These are phyloP conservation scores for Stachybotrys echinatus DNA, from an alignment of 2,329 filamentous ascomycete genomes.

Conservation along the genomic window DNA sequence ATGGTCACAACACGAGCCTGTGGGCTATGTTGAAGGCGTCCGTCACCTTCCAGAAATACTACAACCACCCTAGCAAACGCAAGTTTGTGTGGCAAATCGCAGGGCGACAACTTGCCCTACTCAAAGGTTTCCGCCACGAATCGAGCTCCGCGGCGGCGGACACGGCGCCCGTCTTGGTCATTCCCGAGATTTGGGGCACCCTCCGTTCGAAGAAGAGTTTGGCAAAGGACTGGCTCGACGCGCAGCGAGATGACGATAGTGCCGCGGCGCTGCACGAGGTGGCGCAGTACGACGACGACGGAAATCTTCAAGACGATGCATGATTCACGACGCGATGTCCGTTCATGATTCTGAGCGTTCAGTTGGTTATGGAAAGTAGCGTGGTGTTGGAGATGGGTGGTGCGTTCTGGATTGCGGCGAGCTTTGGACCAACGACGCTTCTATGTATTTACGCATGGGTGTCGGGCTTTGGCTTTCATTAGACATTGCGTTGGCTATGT, in stretches of 20 bases:
- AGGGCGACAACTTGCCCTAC: constrained; percentile 39
- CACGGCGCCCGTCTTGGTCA: constrained; percentile 23
- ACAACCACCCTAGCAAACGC: constrained; percentile 10
- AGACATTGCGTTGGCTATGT: too few species aligned
- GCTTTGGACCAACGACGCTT: too few species aligned
- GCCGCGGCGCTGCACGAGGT: constrained; percentile 18
- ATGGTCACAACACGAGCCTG: constrained; percentile 21
- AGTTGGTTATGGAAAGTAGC: too few species aligned
- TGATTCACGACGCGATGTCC: constrained; percentile 6
- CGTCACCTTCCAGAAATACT: constrained; percentile 35
- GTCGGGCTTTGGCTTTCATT: too few species aligned
- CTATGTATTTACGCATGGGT: too few species aligned
- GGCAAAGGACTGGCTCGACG: constrained; percentile 6
- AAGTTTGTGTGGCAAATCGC: constrained; percentile 42
- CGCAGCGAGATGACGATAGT: constrained; percentile 10
- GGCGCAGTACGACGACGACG: constrained; percentile 20
- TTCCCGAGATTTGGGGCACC: constrained; percentile 27
- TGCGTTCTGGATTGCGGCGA: too few species aligned
- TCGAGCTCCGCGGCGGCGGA: constrained; percentile 9
- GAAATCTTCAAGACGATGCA: constrained; percentile 21
- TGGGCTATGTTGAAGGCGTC: constrained; percentile 50
- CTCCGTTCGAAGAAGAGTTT: constrained; percentile 28
- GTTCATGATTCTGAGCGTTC: too few species aligned
- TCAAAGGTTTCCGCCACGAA: constrained; percentile 33
- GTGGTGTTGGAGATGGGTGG: too few species aligned